A percentile compares a stretch with the other conserved stretches of the same genome.
Conservation (phyloP, 805 yeast genomes). For the Suhomyces xylopsoci region DNA sequence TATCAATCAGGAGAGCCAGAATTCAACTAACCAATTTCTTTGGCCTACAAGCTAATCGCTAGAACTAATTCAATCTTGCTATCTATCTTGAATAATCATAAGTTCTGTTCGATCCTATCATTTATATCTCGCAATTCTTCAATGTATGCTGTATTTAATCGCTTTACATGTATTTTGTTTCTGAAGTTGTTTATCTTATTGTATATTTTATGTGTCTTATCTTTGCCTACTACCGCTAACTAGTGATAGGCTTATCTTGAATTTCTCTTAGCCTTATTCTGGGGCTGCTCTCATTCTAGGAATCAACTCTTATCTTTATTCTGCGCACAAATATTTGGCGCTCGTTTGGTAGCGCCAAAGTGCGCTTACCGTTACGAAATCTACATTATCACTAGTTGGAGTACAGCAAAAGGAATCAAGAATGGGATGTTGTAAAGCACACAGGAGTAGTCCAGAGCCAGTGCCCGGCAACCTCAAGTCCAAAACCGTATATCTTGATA, state of each 20-base stretch:
- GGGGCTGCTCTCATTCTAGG: no score
- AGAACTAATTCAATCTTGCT: background rate
- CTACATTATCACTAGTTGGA: background rate
- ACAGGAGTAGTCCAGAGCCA: background rate
- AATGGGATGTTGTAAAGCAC: background rate
- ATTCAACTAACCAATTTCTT: background rate
- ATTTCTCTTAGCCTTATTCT: no score
- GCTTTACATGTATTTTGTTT: background rate
- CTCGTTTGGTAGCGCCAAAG: background rate
- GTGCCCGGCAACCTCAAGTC: background rate
- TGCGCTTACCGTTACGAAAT: background rate
- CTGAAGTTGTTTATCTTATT: no score
- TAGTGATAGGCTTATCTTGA: no score
- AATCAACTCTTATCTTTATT: background rate
- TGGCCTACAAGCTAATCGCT: background rate
- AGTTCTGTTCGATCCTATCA: background rate
- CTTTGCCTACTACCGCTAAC: no score
- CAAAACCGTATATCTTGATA: slow-evolving; percentile 1
- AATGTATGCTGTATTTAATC: background rate
- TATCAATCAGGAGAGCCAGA: slow-evolving; percentile 5
- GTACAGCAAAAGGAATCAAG: background rate
- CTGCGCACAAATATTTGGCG: background rate
- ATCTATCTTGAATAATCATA: background rate
- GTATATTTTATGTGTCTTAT: background rate
- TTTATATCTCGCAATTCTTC: background rate